Base-by-base conservation (phyloP, 2,329 filamentous ascomycete species). In the Dactylonectria estremocensis region DNA sequence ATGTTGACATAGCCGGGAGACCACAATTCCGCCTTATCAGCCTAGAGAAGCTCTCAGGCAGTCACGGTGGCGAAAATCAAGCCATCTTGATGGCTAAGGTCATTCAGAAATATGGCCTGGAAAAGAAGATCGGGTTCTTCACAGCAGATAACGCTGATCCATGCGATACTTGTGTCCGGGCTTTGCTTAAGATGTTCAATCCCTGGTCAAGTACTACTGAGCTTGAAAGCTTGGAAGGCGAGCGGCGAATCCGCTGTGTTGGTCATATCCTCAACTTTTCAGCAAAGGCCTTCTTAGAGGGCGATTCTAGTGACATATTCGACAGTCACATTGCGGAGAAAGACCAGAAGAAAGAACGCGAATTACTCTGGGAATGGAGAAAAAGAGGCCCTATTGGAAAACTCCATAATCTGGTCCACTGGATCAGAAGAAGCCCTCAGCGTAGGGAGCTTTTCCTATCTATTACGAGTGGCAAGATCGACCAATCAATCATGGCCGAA, bases 361-460 rank as follows among this genome's bases (percentile, higher is more conserved):
- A 50, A 50, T 50, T 50, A 18, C 48, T 50, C 24, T 3, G 24
- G 14, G 48, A 50, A 18, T 50, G 48, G 18, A 10, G 18, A 24
- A 18, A 50, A 50, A 24, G 9, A 20, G 22, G 18, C 22, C 18
- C 48, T 24, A 50, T 50, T 50, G 18, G 24, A 50, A 50, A 10
- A 20, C 24, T 50, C 22, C 48, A 50, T 20, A 50, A 50, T 20
- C 48, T 50, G 48, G 24, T 50, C 18, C 2, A 14, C 48, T 50
- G 48, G 48, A 50, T 50, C 48, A 50, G 48, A 50, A 50, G 48
- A 50, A 24, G 9, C 24, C 18, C 48, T 18, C 48, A 50, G 48
- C 48, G 48, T 18, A 50, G 48, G 14, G 48, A 50, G 48, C 48
- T 7, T 18, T 50, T 24, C 24, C 18, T 50, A 18, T 18, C 22